Evolutionary conservation across 768 basidiomycete species (phyloP), one percentile per base, ranked within the genome.

Genomic region (Suillus decipiens): DNA sequence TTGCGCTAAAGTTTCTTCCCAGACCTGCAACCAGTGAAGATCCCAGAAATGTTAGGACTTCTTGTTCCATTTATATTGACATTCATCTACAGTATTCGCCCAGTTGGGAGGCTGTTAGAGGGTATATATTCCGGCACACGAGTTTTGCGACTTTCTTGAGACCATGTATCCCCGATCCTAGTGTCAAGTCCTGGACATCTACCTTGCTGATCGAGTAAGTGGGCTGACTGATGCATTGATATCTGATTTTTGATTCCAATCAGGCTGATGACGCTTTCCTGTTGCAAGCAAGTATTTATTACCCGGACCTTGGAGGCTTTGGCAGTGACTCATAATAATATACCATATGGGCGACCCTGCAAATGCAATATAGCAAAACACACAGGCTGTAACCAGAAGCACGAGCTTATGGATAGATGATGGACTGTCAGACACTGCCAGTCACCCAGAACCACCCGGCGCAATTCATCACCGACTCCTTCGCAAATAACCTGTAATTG

Each of bases 51-150:
- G 83, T 8, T 85, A 84, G 82, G 84, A 87, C 63, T 62, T 84
- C 53, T 68, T 86, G 17, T 85, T 85, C 79, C 74, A 84, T 68
- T 87, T 85, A 65, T 84, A 86, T 64, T 84, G 86, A 8, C 75
- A 84, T 2, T 83, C 84, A 0, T 83, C 82, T 8, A 83, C 84
- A 1, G 84, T 84, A 17, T 85, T 77, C 65, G 83, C 81, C 85
- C 8, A 83, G 84, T n/a, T 71, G 81, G 3, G 81, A 82, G 65
- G 84, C 84, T n/a, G 75, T 75, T 45, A 70, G 85, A 73, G 84
- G 84, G 84, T 85, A 48, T 24, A 67, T 33, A 53, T 43, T 41
- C 22, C 31, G 24, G 47, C 12, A 14, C 47, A 5, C 7, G 22
- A 48, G 2, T 22, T 24, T 48, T 24, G 47, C 22, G 12, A 24